Evolutionary conservation across 768 basidiomycete species (phyloP), one percentile per base, ranked within the genome.

Genomic region (Pleurotus giganteus): DNA sequence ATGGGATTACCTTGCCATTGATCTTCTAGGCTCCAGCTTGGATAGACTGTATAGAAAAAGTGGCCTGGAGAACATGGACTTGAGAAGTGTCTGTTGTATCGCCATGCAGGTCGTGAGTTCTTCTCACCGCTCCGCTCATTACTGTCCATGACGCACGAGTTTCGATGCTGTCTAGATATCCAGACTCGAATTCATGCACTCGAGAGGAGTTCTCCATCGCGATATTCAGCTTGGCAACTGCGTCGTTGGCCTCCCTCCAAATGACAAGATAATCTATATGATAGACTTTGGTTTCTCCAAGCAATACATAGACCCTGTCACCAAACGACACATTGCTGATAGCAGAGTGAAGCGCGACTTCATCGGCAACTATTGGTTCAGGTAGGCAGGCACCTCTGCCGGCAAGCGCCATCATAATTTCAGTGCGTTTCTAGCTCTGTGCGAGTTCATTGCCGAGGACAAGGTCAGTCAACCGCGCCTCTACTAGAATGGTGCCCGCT

Each of bases 251-350:
- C 71, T 77, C 46, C 68, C 76, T 3, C 82, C 85, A 0, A 71
- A 88, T 58, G 74, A 86, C 12, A 75, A 75, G 49, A 76, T 70
- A 32, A 74, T 91, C 58, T 91, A 89, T 62, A 86, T 91, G 88
- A 91, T 91, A 61, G 89, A 91, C 66, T 91, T 91, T 64, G 89
- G 89, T 12, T 91, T 91, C 66, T 88, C 88, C 15, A 91, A 90
- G 63, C 78, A 78, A 28, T 91, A 88, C 58, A 82, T 90, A 58
- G 86, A 91, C 67, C 77, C 79, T 19, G 58, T 66, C 43, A 88
- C 86, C 2, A 75, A 69, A 39, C 77, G 79, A n/a, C 89, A 91
- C 61, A 88, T 91, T 55, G 81, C 83, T 15, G 85, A 90, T 54
- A 84, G 83, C 61, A 82, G 77, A 50, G 70, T 69, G 27, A 84